Base-by-base conservation (phyloP, 805 yeast genomes). In the Metschnikowia anglica region DNA sequence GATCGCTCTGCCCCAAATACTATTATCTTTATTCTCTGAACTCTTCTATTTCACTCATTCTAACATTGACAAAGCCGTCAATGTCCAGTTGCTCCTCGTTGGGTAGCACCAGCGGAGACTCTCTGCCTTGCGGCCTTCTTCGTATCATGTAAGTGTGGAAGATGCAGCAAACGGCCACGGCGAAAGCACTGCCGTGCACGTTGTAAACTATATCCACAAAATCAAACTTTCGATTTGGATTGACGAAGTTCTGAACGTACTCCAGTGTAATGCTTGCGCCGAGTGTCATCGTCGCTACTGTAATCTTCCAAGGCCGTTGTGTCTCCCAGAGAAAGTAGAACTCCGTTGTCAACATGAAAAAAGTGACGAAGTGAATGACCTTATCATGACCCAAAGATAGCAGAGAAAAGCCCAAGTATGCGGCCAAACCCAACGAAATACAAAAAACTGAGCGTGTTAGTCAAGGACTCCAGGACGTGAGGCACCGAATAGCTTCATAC, bases 261-360 rank as follows among this genome's bases (percentile, higher is more conserved):
- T 80, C 86, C 60, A 80, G 80, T 2, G 65, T 63, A 3, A 79
- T 55, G 11, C 76, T 63, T 0, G 73, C 81, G 2, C 64, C 66
- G 2, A 73, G n/a, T 0, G 79, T 72, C 53, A 84, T 79, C 3
- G 68, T 50, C 0, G 64, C 12, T 7, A 75, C 46, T 0, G 79
- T 55, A 36, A 49, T 30, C 26, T 37, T 44, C 56, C 52, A 50
- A 2, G 55, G 55, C 27, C 52, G 49, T 11, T 39, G 42, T 6
- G 68, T 55, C 27, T 76, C 74, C 35, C 74, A 55, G 2, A 73
- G 49, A 57, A 70, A 72, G 47, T 72, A 72, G 53, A 79, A 77
- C 35, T 79, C 68, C 20, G 60, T 57, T 0, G 85, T 74, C 10
- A 80, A 66, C 0, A 72, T 44, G 35, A 67, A 53, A 53, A 80